phyloP scores from a whole-genome alignment of 2,329 filamentous ascomycete species.

The Epichloe aotearoae region DNA sequence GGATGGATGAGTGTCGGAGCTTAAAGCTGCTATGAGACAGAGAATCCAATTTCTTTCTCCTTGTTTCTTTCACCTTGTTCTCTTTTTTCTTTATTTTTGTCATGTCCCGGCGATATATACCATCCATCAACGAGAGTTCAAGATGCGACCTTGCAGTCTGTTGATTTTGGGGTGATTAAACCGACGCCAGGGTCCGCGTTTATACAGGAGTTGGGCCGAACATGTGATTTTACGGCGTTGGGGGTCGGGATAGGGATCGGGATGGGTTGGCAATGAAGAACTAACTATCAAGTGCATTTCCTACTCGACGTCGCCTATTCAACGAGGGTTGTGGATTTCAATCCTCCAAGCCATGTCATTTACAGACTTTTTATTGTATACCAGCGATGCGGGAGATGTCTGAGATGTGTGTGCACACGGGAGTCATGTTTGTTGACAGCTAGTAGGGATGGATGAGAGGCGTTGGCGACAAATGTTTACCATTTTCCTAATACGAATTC shows the following conservation, averaged over 20 bases:
- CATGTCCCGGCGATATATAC: not conserved
- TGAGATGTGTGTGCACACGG: not conserved
- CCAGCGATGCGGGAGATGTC: not conserved
- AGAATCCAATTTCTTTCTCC: not conserved
- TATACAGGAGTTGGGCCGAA: not conserved
- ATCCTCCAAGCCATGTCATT: not conserved
- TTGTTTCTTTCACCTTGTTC: too few relatives aligned
- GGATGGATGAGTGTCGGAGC: conserved; percentile 34
- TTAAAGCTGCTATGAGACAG: conserved; percentile 4
- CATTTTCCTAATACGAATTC: not conserved
- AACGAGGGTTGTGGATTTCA: too few relatives aligned
- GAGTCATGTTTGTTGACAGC: not conserved
- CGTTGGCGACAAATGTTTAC: not conserved
- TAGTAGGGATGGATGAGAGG: not conserved
- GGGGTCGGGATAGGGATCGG: not conserved
- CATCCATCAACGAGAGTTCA: not conserved
- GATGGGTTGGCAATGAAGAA: too few relatives aligned
- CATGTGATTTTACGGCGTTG: not conserved
- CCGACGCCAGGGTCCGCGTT: not conserved
- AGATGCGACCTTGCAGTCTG: not conserved
- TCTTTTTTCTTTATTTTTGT: not conserved
- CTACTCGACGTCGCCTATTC: not conserved
- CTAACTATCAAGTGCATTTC: too few relatives aligned
- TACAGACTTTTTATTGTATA: not conserved
- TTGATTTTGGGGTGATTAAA: not conserved